These are phyloP conservation scores for Ulmus americana DNA, from an alignment of 331 rosid genomes.

Conservation along the genomic window DNA sequence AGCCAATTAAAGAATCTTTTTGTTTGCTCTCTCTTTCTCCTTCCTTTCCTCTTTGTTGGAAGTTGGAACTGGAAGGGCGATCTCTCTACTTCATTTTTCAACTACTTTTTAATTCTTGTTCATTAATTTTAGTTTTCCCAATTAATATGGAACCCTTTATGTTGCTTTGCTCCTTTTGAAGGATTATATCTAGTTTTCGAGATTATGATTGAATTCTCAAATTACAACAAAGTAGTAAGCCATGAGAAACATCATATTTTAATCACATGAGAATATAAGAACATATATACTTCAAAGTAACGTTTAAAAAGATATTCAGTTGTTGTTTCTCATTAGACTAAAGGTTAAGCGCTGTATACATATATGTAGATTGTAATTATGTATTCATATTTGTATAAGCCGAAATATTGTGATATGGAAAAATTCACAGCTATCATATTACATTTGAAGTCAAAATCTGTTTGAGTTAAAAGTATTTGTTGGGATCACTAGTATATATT, in stretches of 20 bases:
- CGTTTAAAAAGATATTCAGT: background rate
- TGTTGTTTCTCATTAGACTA: background rate
- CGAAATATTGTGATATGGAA: no score
- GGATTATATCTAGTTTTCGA: background rate
- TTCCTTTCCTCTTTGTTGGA: background rate
- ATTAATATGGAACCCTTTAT: background rate
- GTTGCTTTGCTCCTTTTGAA: background rate
- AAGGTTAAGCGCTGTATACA: no score
- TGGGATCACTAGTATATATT: no score
- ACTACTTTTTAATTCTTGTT: background rate
- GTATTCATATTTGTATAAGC: no score
- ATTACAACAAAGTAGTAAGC: background rate
- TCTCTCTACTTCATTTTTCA: no score
- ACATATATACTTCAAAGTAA: background rate
- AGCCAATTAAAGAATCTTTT: no score
- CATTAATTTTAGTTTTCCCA: background rate
- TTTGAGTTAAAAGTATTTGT: background rate
- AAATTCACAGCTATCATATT: no score
- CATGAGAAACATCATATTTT: background rate
- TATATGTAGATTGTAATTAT: no score
- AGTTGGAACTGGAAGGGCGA: rapidly evolving
- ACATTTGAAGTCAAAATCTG: no score
- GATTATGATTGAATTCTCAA: background rate
- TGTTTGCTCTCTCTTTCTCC: background rate
- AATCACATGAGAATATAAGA: background rate